Evolutionary conservation across 2,329 filamentous ascomycete species (phyloP).

Genomic region (Penicillium thymicola): DNA sequence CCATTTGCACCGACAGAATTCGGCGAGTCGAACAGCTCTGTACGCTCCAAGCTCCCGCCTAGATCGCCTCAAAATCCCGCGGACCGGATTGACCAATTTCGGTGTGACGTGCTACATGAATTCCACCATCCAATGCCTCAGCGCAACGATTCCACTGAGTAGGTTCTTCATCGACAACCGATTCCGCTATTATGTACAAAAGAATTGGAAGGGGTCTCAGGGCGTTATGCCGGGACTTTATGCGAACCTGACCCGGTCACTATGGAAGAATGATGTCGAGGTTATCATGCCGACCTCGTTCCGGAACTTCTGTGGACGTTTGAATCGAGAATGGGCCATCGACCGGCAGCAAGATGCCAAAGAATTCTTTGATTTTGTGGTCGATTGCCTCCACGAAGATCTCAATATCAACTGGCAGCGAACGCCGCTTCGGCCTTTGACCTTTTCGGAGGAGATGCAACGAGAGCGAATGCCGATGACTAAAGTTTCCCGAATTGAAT

Average conservation of each 20-base stretch:
- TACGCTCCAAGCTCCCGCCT: slow-evolving; percentile 43
- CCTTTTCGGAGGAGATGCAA: slow-evolving; percentile 57
- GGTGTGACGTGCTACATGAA: slow-evolving; percentile 89
- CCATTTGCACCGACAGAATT: slow-evolving; percentile 44
- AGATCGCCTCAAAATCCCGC: slow-evolving; percentile 52
- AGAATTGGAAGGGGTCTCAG: slow-evolving; percentile 64
- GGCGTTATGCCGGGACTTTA: slow-evolving; percentile 62
- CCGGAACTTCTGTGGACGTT: slow-evolving; percentile 61
- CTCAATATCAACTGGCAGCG: slow-evolving; percentile 67
- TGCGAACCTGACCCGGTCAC: slow-evolving; percentile 57
- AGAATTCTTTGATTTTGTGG: slow-evolving; percentile 81
- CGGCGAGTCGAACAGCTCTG: slow-evolving; percentile 44
- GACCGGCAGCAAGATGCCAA: slow-evolving; percentile 82
- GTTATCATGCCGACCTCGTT: slow-evolving; percentile 59
- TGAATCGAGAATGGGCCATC: slow-evolving; percentile 68
- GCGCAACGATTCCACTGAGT: slow-evolving; percentile 63
- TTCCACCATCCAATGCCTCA: slow-evolving; percentile 78
- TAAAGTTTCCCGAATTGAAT: slow-evolving; percentile 69
- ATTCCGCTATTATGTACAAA: slow-evolving; percentile 58
- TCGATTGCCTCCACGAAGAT: slow-evolving; percentile 81
- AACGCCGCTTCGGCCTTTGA: slow-evolving; percentile 56
- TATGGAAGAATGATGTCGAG: slow-evolving; percentile 60
- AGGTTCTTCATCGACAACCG: slow-evolving; percentile 63
- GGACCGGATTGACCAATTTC: slow-evolving; percentile 75
- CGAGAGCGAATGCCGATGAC: slow-evolving; percentile 60